A percentile compares a stretch with the other conserved stretches of the same genome.
Conservation (phyloP, 306 rosid species). For the Comarum palustre region DNA sequence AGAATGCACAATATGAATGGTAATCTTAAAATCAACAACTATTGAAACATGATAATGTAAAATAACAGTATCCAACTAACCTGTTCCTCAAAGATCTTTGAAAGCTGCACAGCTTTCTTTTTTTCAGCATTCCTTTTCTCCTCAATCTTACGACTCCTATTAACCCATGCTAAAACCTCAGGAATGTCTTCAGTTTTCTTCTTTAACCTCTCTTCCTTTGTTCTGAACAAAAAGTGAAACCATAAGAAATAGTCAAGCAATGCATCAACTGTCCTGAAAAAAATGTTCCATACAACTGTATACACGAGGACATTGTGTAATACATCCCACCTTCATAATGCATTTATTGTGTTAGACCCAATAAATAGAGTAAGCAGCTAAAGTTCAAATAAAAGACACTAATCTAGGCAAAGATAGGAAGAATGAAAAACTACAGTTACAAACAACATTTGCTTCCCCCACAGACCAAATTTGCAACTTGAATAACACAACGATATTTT, state of each 20-base stretch:
- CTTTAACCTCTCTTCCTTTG: constrained; percentile 71
- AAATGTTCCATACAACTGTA: background rate
- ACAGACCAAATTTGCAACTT: background rate
- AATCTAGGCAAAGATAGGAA: background rate
- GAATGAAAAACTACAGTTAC: background rate
- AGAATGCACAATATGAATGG: constrained; percentile 13
- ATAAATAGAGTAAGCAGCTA: background rate
- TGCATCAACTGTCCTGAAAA: background rate
- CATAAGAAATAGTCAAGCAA: background rate
- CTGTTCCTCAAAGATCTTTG: constrained; percentile 90
- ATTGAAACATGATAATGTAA: constrained; percentile 10
- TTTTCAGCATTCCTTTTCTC: constrained; percentile 54
- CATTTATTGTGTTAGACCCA: background rate
- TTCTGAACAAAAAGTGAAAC: constrained; percentile 41
- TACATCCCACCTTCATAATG: background rate
- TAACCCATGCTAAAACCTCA: constrained; percentile 79
- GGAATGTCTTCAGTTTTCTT: constrained; percentile 62
- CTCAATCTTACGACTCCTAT: constrained; percentile 72
- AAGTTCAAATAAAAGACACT: background rate
- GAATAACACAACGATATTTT: background rate
- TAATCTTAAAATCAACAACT: constrained; percentile 20
- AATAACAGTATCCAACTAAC: constrained; percentile 32
- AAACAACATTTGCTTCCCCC: background rate
- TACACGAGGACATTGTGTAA: background rate
- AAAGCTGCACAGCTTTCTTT: constrained; percentile 70